A percentile compares a stretch with the other conserved stretches of the same genome.
Evolutionary conservation across 768 basidiomycete genomes (phyloP).

Genomic region (Phallus indusiatus): DNA sequence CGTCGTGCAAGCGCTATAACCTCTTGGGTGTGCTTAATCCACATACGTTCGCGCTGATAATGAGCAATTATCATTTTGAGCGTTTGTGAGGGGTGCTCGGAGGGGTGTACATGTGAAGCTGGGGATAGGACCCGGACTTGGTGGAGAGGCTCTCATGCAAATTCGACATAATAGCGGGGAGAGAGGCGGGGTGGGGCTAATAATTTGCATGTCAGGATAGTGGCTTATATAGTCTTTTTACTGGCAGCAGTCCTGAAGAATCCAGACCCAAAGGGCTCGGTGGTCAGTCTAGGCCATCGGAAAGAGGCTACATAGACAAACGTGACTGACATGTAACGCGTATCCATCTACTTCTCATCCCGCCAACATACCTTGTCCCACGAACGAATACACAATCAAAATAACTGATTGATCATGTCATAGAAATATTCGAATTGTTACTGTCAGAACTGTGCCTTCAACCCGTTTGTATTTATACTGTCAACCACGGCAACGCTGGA

Average conservation of each 20-base stretch:
- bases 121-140: slow-evolving; percentile 7
- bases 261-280: not conserved
- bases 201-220: slow-evolving; percentile 7
- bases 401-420: too few species aligned
- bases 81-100: slow-evolving; percentile 18
- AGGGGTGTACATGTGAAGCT: slow-evolving; percentile 4
- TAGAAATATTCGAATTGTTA: too few species aligned
- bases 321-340: not conserved
- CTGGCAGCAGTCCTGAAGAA: not conserved
- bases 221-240: too few species aligned
- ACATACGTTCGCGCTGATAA: slow-evolving; percentile 63
- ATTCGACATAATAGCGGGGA: slow-evolving; percentile 20
- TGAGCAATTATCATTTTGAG: slow-evolving; percentile 49
- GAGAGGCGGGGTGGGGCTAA: not conserved
- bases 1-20: slow-evolving; percentile 39
- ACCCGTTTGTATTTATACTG: too few species aligned
- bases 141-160: not conserved
- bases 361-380: not conserved
- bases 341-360: not conserved
- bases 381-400: too few species aligned
- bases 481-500: too few species aligned
- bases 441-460: too few species aligned
- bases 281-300: not conserved
- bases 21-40: slow-evolving; percentile 59
- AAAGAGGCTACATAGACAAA: not conserved